Evolutionary conservation across 768 basidiomycete genomes (phyloP).

Genomic region (Collybia mongolica): DNA sequence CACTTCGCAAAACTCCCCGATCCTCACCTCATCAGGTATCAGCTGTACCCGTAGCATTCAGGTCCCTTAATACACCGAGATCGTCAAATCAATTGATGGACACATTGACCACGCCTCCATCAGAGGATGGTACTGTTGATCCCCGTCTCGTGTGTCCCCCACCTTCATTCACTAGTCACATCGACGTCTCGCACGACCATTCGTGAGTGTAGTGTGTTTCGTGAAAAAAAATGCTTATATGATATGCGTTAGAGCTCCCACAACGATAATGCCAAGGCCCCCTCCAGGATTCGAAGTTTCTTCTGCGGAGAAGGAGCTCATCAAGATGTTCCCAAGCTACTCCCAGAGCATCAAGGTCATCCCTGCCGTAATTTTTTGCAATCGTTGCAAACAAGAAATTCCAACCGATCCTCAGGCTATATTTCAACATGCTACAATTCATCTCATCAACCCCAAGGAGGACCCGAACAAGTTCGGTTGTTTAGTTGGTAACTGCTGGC

Average conservation of each 20-base stretch:
- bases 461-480: background rate
- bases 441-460: background rate
- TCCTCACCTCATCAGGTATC: background rate
- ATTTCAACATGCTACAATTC: background rate
- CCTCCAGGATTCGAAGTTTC: background rate
- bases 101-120: background rate
- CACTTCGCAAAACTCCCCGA: background rate
- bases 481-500: background rate
- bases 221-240: background rate
- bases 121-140: background rate
- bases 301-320: background rate
- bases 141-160: background rate
- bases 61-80: background rate
- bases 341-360: conserved; percentile 1
- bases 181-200: background rate
- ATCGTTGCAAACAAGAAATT: background rate
- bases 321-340: background rate
- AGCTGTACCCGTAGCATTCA: background rate
- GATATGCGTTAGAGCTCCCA: background rate
- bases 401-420: background rate
- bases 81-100: background rate
- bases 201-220: background rate
- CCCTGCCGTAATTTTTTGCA: background rate
- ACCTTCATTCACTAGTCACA: no score
- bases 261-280: background rate